Base-by-base conservation (phyloP, 352 stramenopile species). In the Pythium folliculosum region DNA sequence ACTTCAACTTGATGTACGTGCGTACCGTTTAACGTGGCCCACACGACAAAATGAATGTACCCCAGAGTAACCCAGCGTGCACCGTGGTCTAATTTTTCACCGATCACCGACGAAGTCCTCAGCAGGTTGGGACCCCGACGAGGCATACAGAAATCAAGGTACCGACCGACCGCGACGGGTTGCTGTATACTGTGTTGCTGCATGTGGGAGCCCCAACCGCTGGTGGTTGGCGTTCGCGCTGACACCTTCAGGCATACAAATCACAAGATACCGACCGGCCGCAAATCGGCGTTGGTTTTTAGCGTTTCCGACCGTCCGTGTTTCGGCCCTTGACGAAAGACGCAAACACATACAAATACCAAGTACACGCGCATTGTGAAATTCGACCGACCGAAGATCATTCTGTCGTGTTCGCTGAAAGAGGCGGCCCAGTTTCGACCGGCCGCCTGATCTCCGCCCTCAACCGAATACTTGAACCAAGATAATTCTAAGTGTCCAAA, bases 351-450 rank as follows among this genome's bases (percentile, higher is more conserved):
- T 67, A 63, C 44, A 43, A 50, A 60, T 22, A 43, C 5, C 14
- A 55, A 63, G 58, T 54, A 10, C 21, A 40, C 35, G 12, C 8
- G 0, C 6, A 12, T 32, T 0, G 0, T 1, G 50, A 53, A 68
- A 68, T 30, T 44, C 66, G 66, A 72, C 66, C 66, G 66, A 72
- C 66, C 66, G 60, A 38, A 52, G 45, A 55, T 57, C 51, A 25
- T 72, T 67, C 66, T 19, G 53, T 60, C 19, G 52, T 72, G 66
- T 68, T 72, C 59, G 52, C 54, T 60, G 44, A 7, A 58, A 58
- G 52, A 60, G 57, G 59, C 65, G 23, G 44, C 66, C 21, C 21
- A 16, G 21, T 35, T 17, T 30, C 59, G 54, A 72, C 60, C 53
- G 66, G 25, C 60, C 66, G 17, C 19, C 12, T 12, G 17, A 14